Percentiles rank a stretch among this genome's conserved stretches.
These are phyloP conservation scores for Beta corolliflora DNA, from an alignment of 179 eudicot species.

Conservation along the genomic window DNA sequence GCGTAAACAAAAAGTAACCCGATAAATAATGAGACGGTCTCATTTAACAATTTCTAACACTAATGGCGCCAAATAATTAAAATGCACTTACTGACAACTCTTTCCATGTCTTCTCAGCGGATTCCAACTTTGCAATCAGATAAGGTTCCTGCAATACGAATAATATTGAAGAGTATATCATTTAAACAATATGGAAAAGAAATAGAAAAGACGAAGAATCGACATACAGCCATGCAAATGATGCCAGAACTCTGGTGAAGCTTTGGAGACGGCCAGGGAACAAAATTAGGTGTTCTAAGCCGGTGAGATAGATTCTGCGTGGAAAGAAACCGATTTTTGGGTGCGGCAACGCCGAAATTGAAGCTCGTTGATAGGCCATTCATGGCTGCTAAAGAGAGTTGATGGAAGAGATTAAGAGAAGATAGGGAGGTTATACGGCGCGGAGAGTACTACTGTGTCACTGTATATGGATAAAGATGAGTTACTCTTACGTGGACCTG, in stretches of 20 bases:
- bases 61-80: neutral
- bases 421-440: constrained; percentile 1
- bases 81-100: constrained; percentile 74
- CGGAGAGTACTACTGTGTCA: neutral
- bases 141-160: constrained; percentile 69
- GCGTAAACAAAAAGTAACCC: too few relatives aligned
- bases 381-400: constrained; percentile 31
- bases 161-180: neutral
- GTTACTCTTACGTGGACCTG: too few relatives aligned
- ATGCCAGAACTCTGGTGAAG: constrained; percentile 29
- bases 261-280: constrained; percentile 17
- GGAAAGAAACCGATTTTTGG: neutral
- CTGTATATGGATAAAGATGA: too few relatives aligned
- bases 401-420: neutral
- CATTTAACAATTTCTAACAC: neutral
- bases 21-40: neutral
- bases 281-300: neutral
- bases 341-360: constrained; percentile 23
- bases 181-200: neutral
- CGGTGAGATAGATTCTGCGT: neutral
- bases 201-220: neutral
- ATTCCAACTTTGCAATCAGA: constrained; percentile 76
- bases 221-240: constrained; percentile 48
- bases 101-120: constrained; percentile 97
- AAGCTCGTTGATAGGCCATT: constrained; percentile 39